Percentiles rank a stretch among this genome's conserved stretches.
phyloP scores from a whole-genome alignment of 2,329 filamentous ascomycete species.

The Davidsoniella neocaledoniae region DNA sequence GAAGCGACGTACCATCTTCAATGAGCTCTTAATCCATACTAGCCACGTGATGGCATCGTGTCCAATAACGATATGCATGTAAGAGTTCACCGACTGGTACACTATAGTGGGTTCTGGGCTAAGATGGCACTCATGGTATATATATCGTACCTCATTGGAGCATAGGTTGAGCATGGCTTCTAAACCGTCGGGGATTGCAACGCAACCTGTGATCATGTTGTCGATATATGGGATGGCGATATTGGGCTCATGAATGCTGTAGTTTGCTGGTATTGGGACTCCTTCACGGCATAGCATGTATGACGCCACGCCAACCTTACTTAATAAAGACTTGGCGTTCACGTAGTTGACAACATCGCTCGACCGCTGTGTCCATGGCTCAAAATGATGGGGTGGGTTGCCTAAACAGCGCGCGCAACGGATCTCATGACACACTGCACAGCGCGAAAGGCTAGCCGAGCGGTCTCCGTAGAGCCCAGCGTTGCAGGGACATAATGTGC shows the following conservation, averaged over 20 bases:
- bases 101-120: constrained; percentile 1
- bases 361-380: no score
- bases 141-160: not conserved
- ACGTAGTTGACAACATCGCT: no score
- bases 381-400: constrained; percentile 21
- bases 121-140: not conserved
- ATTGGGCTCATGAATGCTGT: not conserved
- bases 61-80: constrained; percentile 11
- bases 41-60: constrained; percentile 11
- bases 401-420: constrained; percentile 24
- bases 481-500: constrained; percentile 22
- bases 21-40: constrained; percentile 9
- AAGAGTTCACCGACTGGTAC: constrained; percentile 2
- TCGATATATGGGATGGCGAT: not conserved
- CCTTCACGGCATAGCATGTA: no score
- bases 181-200: not conserved
- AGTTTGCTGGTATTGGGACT: no score
- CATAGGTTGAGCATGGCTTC: constrained; percentile 8
- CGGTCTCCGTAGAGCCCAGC: constrained; percentile 18
- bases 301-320: no score
- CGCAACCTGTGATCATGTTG: not conserved
- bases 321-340: no score
- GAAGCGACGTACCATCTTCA: not conserved
- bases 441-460: constrained; percentile 16
- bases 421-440: constrained; percentile 20